Evolutionary conservation across 129 eudicot genomes (phyloP), one percentile per base, ranked within the genome.

Genomic region (Flaveria trinervia): DNA sequence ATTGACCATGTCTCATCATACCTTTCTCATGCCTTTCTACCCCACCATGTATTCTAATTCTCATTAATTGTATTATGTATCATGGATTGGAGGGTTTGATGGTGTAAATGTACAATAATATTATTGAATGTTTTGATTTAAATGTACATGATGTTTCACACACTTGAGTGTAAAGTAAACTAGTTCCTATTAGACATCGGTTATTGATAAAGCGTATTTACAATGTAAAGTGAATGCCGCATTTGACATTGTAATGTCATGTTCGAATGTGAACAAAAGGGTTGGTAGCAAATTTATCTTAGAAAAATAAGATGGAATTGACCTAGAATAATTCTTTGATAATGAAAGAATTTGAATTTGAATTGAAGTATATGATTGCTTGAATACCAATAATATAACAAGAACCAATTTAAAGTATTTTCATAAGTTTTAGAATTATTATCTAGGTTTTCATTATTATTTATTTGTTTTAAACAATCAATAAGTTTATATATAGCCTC

Each of bases 1-100:
- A 76, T 80, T 76, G 43, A 78, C 69, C 50, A 78, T 78, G n/a
- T 57, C 12, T 78, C 49, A 70, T 59, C 71, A 70, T 70, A 59
- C 20, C 36, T 22, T 50, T 65, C 41, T 22, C 43, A 65, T 76
- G 80, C 33, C 73, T 30, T 46, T 71, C 59, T 59, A 57, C 82
- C 82, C 72, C 41, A 70, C 65, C 72, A 43, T 49, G 68, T 72
- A 50, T 64, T 72, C 55, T 72, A 23, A 70, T 79, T 61, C 64
- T 41, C 48, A 64, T 16, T 76, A 62, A n/a, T 43, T 65, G 73
- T 77, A 52, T 51, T 10, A 22, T 76, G 51, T 71, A 48, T 16
- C 65, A 72, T 65, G 67, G 83, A 55, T 67, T 50, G 22, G 62
- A 79, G 20, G 82, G 72, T 62, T 49, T 13, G 30, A 54, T 75